phyloP scores from a whole-genome alignment of 1,139 yeast genomes.

The Taphrina wiesneri region DNA sequence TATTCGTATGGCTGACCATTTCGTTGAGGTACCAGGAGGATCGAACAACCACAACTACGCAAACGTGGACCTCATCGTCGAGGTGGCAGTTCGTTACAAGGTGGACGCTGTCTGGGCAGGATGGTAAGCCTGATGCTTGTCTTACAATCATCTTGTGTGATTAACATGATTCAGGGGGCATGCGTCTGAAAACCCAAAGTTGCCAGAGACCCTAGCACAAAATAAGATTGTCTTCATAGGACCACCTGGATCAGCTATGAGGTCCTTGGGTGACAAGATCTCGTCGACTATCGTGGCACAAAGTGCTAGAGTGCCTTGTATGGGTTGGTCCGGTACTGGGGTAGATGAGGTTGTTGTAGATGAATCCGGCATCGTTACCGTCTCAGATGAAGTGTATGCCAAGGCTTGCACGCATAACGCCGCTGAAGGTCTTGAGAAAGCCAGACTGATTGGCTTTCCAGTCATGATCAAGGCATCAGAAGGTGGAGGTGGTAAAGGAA shows the following conservation, averaged over 20 bases:
- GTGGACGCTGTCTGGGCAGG: constrained; percentile 99
- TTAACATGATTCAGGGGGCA: constrained; percentile 69
- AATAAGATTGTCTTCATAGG: constrained; percentile 91
- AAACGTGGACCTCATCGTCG: constrained; percentile 94
- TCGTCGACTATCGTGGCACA: constrained; percentile 98
- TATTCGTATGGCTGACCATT: constrained; percentile 98
- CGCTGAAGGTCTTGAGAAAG: constrained; percentile 83
- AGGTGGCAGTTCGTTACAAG: constrained; percentile 91
- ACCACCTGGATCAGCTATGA: constrained; percentile 98
- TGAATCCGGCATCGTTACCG: constrained; percentile 78
- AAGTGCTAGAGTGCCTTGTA: constrained; percentile 96
- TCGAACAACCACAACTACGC: constrained; percentile 98
- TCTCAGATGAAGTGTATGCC: constrained; percentile 74
- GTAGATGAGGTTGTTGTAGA: constrained; percentile 78
- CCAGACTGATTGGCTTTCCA: constrained; percentile 86
- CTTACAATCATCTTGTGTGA: not conserved
- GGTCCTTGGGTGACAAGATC: constrained; percentile 97
- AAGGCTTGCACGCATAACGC: constrained; percentile 86
- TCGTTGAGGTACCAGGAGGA: constrained; percentile 98
- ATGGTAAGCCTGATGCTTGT: constrained; percentile 39
- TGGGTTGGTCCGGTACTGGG: constrained; percentile 99
- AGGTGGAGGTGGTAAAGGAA: constrained; percentile 99
- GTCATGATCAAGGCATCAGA: constrained; percentile 96
- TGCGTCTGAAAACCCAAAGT: constrained; percentile 93
- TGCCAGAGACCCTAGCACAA: constrained; percentile 90